Percentiles rank a stretch among this genome's conserved stretches.
phyloP scores from a whole-genome alignment of 2,329 filamentous ascomycete species.

The Pseudogymnoascus sp. region DNA sequence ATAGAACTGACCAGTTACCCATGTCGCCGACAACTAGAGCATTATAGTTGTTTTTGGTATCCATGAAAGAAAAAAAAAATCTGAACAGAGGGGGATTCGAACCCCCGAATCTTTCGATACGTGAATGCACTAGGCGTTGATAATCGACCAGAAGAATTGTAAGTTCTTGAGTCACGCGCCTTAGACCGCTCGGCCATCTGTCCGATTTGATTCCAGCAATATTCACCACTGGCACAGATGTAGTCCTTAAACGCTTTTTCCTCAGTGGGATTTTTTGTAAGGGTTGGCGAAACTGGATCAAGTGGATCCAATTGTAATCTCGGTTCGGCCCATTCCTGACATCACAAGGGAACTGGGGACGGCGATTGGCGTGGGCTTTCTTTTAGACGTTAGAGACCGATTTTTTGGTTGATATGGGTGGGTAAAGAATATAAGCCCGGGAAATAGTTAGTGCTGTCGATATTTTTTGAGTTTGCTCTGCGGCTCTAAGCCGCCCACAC shows the following conservation, averaged over 20 bases:
- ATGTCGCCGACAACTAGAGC: neutral
- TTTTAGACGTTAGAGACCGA: no score
- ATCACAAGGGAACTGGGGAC: neutral
- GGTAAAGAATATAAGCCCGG: neutral
- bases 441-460: neutral
- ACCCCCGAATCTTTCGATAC: constrained; percentile 13
- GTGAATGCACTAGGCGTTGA: constrained; percentile 5
- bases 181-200: constrained; percentile 14
- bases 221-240: neutral
- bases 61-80: neutral
- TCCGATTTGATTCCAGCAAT: constrained; percentile 2
- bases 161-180: constrained; percentile 12
- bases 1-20: neutral
- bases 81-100: constrained; percentile 13
- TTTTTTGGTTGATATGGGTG: no score
- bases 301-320: neutral
- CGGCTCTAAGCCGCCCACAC: neutral
- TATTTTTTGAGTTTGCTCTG: neutral
- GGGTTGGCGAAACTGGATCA: neutral
- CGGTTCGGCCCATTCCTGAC: neutral
- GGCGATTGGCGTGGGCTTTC: neutral
- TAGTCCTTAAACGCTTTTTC: neutral
- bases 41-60: no score
- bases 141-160: constrained; percentile 7
- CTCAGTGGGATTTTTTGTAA: neutral